Percentiles rank a stretch among this genome's conserved stretches.
Conservation (phyloP, 2,329 filamentous ascomycete species). For the Sporothrix luriei region DNA sequence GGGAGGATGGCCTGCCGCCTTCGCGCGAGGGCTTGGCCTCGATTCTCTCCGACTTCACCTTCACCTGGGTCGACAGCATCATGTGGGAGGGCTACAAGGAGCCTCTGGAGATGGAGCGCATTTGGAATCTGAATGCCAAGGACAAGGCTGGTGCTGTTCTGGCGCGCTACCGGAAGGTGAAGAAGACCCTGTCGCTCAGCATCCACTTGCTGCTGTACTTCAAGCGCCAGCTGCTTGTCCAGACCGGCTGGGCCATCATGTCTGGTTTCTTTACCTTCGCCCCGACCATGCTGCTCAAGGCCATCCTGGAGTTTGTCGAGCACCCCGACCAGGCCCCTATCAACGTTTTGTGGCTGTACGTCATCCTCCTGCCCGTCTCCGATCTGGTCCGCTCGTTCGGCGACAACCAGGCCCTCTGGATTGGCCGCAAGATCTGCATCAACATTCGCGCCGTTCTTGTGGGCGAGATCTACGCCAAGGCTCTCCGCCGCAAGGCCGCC, state of each 20-base stretch:
- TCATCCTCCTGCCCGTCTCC: conserved; percentile 83
- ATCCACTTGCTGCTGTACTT: conserved; percentile 86
- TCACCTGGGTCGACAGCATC: conserved; percentile 86
- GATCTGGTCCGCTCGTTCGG: conserved; percentile 79
- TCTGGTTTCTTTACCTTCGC: conserved; percentile 85
- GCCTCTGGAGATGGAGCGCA: conserved; percentile 77
- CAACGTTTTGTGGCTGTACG: conserved; percentile 95
- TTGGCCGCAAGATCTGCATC: conserved; percentile 92
- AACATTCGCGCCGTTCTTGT: conserved; percentile 92
- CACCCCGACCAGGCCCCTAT: conserved; percentile 71
- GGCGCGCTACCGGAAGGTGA: conserved; percentile 78
- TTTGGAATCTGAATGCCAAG: conserved; percentile 87
- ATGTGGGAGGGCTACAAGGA: conserved; percentile 87
- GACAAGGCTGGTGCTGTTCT: conserved; percentile 86
- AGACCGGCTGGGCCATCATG: conserved; percentile 78
- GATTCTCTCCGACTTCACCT: conserved; percentile 82
- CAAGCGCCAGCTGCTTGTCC: conserved; percentile 70
- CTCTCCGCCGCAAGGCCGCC: conserved; percentile 84
- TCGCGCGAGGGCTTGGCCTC: conserved; percentile 86
- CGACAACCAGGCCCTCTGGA: conserved; percentile 86
- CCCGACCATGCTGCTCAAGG: conserved; percentile 85
- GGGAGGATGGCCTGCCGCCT: conserved; percentile 84
- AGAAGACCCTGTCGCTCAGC: conserved; percentile 76
- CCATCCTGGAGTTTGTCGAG: conserved; percentile 94
- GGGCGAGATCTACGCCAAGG: conserved; percentile 96